phyloP scores from a whole-genome alignment of 1,284 basidiomycete genomes.

The Salmacisia buchloeana region DNA sequence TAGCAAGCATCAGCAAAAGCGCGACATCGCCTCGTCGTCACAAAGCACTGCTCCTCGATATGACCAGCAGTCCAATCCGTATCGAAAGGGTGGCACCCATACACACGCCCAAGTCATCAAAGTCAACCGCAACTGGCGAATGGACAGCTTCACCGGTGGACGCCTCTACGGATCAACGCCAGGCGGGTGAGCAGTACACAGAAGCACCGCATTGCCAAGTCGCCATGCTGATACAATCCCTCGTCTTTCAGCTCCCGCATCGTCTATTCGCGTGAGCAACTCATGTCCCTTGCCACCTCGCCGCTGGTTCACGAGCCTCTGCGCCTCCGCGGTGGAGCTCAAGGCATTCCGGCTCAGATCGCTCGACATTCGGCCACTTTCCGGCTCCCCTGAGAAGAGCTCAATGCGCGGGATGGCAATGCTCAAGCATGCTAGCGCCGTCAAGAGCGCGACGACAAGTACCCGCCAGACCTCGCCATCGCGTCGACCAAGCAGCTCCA shows the following conservation, averaged over 20 bases:
- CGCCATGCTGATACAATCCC: background rate
- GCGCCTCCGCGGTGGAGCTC: background rate
- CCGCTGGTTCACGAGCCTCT: constrained; percentile 16
- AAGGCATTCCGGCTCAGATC: constrained; percentile 4
- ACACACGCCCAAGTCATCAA: too few relatives aligned
- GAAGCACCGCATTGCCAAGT: background rate
- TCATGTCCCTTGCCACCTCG: constrained; percentile 25
- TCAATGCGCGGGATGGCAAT: constrained; percentile 1
- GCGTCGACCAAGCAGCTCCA: too few relatives aligned
- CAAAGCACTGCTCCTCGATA: too few relatives aligned
- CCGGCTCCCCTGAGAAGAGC: constrained; percentile 7
- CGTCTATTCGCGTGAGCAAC: constrained; percentile 34
- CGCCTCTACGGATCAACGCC: constrained; percentile 29
- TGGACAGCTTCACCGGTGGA: constrained; percentile 1
- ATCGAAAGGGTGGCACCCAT: too few relatives aligned
- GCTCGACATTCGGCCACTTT: background rate
- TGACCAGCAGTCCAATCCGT: too few relatives aligned
- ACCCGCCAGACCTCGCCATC: background rate
- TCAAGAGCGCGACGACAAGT: background rate
- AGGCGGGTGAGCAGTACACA: constrained; percentile 18
- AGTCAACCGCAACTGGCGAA: too few relatives aligned
- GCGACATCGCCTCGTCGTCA: too few relatives aligned
- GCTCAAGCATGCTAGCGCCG: background rate
- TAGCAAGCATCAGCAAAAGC: too few relatives aligned
- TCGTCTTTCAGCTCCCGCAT: constrained; percentile 22